A percentile compares a stretch with the other conserved stretches of the same genome.
Conservation (phyloP, 1,284 basidiomycete species). For the Exobasidium cylindrosporum region DNA sequence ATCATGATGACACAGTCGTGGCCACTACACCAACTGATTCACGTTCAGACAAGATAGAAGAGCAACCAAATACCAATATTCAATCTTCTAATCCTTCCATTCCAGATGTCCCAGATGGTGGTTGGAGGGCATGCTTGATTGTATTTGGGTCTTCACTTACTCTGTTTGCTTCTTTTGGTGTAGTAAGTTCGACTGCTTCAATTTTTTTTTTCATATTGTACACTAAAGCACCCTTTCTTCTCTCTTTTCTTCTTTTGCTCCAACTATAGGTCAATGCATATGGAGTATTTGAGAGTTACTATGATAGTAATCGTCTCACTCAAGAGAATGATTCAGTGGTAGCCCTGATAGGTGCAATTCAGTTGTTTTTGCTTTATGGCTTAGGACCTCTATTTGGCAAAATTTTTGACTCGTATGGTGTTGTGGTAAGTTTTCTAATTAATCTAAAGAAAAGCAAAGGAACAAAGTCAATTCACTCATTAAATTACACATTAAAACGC, state of each 20-base stretch:
- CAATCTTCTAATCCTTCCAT: neutral
- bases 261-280: too few relatives aligned
- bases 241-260: too few relatives aligned
- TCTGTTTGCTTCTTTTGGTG: neutral
- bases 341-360: constrained; percentile 15
- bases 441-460: constrained; percentile 3
- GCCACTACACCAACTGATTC: too few relatives aligned
- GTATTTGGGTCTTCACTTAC: neutral
- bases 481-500: neutral
- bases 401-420: constrained; percentile 16
- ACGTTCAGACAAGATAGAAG: too few relatives aligned
- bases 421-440: too few relatives aligned
- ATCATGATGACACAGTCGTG: too few relatives aligned
- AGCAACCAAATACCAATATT: neutral
- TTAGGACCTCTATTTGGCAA: constrained; percentile 12
- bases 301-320: constrained; percentile 7
- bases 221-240: too few relatives aligned
- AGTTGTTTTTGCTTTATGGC: constrained; percentile 13
- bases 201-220: too few relatives aligned
- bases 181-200: too few relatives aligned
- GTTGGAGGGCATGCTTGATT: neutral
- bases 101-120: constrained; percentile 2
- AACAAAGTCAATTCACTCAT: neutral
- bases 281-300: constrained; percentile 10
- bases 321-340: constrained; percentile 11